Conservation (phyloP, 164 flowering plant genomes). For the Hamamelis virginiana region DNA sequence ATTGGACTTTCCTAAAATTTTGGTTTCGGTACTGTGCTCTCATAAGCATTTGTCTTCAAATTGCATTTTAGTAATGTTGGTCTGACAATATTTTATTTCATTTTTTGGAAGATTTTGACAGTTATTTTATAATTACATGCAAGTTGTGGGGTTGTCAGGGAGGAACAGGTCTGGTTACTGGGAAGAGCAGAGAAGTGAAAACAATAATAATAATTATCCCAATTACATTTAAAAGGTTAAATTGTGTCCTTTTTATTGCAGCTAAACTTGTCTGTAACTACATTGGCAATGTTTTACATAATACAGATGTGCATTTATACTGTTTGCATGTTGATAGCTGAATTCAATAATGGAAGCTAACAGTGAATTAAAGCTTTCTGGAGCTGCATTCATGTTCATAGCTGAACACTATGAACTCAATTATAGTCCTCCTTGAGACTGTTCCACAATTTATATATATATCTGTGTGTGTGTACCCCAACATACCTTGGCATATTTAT, state of each 20-base stretch:
- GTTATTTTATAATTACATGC: constrained; percentile 6
- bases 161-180: too few relatives aligned
- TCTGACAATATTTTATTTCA: too few relatives aligned
- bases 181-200: not conserved
- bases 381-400: too few relatives aligned
- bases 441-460: too few relatives aligned
- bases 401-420: too few relatives aligned
- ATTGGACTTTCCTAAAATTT: not conserved
- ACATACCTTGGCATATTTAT: too few relatives aligned
- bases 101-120: too few relatives aligned
- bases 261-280: too few relatives aligned
- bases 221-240: not conserved
- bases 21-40: not conserved
- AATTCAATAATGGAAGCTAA: constrained; percentile 16
- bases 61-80: not conserved
- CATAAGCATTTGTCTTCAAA: constrained; percentile 5
- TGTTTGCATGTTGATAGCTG: not conserved
- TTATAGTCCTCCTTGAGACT: too few relatives aligned
- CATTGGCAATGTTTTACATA: not conserved
- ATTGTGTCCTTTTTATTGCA: not conserved
- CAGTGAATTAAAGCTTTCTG: not conserved
- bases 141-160: constrained; percentile 9
- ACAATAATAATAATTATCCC: not conserved
- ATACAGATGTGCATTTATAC: not conserved
- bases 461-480: too few relatives aligned